Conservation (phyloP, 768 basidiomycete genomes). For the Glaciozyma antarctica region DNA sequence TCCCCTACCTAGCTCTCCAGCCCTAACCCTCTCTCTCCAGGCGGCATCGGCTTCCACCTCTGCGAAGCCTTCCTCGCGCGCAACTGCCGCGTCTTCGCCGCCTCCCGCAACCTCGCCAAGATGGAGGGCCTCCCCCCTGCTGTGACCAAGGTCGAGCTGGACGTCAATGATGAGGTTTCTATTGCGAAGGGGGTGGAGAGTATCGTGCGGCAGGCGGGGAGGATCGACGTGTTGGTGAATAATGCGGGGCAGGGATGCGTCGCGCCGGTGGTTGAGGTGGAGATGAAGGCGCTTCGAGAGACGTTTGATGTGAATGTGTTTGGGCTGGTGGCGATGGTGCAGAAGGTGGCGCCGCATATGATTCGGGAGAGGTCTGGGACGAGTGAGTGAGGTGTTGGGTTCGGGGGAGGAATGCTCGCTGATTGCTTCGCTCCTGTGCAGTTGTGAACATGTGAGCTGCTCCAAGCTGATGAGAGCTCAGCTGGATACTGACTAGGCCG, state of each 20-base stretch:
- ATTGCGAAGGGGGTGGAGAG: not conserved
- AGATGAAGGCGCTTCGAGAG: not conserved
- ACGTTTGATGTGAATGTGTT: constrained; percentile 7
- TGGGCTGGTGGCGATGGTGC: constrained; percentile 1
- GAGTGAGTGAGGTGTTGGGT: not conserved
- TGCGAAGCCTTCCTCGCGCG: constrained; percentile 3
- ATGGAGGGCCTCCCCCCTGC: not conserved
- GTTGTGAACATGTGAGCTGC: too few relatives aligned
- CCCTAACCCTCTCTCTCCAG: not conserved
- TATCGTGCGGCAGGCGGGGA: not conserved
- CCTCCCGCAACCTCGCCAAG: not conserved
- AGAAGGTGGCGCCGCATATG: not conserved
- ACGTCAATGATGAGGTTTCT: not conserved
- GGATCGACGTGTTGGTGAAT: not conserved
- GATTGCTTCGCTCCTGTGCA: not conserved
- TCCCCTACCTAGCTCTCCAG: not conserved
- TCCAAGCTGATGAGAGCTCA: too few relatives aligned
- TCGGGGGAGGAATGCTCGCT: not conserved
- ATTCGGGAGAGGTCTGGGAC: not conserved
- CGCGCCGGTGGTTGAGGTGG: not conserved
- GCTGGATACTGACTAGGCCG: too few relatives aligned
- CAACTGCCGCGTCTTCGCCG: not conserved
- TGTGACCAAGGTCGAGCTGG: not conserved
- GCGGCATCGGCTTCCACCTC: not conserved
- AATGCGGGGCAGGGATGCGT: constrained; percentile 5